Evolutionary conservation across 169 alveolate species (phyloP).

Genomic region (Eimeria necatrix): DNA sequence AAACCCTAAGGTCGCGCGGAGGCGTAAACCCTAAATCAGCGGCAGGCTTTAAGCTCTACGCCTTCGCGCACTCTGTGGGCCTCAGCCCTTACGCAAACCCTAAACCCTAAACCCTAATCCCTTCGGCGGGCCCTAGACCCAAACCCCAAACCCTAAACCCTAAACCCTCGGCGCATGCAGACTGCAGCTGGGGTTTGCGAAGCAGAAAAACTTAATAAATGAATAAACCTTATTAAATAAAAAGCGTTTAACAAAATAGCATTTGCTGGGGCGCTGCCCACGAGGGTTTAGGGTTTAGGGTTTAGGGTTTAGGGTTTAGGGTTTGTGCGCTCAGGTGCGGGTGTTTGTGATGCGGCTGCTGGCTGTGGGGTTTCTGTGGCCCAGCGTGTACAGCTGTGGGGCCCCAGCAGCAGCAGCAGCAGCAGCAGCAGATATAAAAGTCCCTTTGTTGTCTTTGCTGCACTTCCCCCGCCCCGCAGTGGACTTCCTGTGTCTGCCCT

Average conservation of each 20-base stretch:
- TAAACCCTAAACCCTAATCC: background rate
- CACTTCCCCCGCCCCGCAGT: background rate
- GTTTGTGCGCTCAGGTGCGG: slow-evolving; percentile 6
- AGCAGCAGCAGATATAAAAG: background rate
- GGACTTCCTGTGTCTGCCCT: background rate
- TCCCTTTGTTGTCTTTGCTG: background rate
- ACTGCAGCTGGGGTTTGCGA: no score
- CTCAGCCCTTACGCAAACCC: background rate
- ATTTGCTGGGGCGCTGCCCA: background rate
- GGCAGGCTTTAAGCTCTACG: background rate
- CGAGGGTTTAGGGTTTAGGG: background rate
- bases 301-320: background rate
- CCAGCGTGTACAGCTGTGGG: background rate
- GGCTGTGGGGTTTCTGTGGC: slow-evolving; percentile 23
- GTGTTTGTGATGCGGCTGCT: background rate
- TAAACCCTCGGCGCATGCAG: no score
- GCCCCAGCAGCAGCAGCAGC: no score
- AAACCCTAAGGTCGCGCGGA: no score
- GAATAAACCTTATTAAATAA: background rate
- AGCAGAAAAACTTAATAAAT: no score
- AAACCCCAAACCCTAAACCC: no score
- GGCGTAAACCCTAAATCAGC: background rate
- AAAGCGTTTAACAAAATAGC: background rate
- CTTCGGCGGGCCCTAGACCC: no score
- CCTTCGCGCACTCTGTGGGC: background rate